These are phyloP conservation scores for Mortierella alpina DNA, from an alignment of 192 early-diverging fungal genomes.

Conservation along the genomic window DNA sequence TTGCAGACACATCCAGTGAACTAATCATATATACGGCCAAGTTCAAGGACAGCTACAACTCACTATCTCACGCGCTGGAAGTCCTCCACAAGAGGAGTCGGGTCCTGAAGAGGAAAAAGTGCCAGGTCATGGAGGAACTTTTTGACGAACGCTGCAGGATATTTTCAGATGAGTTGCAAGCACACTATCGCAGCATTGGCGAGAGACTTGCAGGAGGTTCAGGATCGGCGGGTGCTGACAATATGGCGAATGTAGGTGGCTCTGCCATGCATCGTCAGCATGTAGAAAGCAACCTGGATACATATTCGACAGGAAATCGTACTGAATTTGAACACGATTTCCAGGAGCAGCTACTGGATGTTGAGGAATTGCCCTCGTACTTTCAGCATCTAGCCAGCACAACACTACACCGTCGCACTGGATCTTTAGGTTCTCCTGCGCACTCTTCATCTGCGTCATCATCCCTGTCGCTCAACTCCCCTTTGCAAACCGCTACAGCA, in stretches of 20 bases:
- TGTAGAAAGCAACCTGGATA: constrained; percentile 22
- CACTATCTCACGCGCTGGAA: constrained; percentile 33
- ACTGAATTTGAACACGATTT: constrained; percentile 11
- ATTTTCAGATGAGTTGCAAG: constrained; percentile 39
- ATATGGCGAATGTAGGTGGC: neutral
- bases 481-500: neutral
- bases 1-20: constrained; percentile 33
- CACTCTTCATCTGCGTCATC: constrained; percentile 45
- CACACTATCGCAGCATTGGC: constrained; percentile 44
- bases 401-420: constrained; percentile 24
- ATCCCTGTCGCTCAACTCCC: constrained; percentile 35
- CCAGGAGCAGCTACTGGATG: constrained; percentile 32
- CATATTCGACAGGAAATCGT: constrained; percentile 21
- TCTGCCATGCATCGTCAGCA: constrained; percentile 21
- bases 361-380: constrained; percentile 43
- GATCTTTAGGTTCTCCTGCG: constrained; percentile 40
- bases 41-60: constrained; percentile 44
- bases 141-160: constrained; percentile 50
- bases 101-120: constrained; percentile 38
- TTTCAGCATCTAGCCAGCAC: constrained; percentile 30
- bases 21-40: constrained; percentile 43
- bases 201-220: constrained; percentile 26
- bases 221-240: neutral
- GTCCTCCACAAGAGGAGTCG: constrained; percentile 28
- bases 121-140: constrained; percentile 23